These are phyloP conservation scores for Mortierella antarctica DNA, from an alignment of 192 early-diverging fungal genomes.

Conservation along the genomic window DNA sequence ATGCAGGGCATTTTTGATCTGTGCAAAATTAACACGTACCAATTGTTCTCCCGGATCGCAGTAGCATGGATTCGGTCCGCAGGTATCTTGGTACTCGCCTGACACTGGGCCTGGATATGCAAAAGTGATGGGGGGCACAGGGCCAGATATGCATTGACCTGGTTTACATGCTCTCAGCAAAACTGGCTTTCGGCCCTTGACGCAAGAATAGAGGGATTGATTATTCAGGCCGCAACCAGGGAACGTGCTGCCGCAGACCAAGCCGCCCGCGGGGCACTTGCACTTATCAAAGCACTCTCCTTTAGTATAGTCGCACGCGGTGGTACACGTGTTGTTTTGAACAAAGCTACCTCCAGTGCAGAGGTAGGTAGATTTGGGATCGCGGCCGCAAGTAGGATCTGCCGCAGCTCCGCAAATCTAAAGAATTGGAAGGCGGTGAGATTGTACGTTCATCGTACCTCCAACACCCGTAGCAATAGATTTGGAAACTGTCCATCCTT, in stretches of 20 bases:
- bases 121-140: too few species aligned
- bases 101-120: not conserved
- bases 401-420: not conserved
- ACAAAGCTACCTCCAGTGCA: not conserved
- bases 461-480: too few species aligned
- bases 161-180: too few species aligned
- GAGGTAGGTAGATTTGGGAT: not conserved
- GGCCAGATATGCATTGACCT: too few species aligned
- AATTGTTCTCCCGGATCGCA: conserved; percentile 5
- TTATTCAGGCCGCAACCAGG: not conserved
- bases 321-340: not conserved
- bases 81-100: conserved; percentile 7
- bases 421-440: not conserved
- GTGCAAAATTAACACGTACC: not conserved
- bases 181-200: too few species aligned
- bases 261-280: not conserved
- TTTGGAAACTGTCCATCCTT: not conserved
- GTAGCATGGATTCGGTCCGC: conserved; percentile 6
- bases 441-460: too few species aligned
- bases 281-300: conserved; percentile 1
- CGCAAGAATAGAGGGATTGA: conserved; percentile 2
- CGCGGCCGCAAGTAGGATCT: not conserved
- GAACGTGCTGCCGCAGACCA: conserved; percentile 2
- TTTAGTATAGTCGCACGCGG: not conserved
- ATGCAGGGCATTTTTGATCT: too few species aligned